A percentile compares a stretch with the other conserved stretches of the same genome.
These are phyloP conservation scores for Tinospora cordifolia DNA, from an alignment of 164 flowering plant genomes.

Conservation along the genomic window DNA sequence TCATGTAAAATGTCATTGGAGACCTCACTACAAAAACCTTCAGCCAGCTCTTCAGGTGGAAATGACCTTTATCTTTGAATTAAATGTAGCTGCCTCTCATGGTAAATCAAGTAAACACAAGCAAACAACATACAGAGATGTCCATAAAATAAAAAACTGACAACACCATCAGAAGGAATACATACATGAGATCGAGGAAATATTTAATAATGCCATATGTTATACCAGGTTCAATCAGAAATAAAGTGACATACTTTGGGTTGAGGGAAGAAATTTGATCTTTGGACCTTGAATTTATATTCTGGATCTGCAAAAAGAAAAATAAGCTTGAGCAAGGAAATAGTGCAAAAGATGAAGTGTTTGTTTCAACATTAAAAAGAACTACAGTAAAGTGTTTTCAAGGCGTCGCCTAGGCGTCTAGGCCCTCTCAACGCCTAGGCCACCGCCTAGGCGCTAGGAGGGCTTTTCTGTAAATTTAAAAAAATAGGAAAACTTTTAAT, in stretches of 20 bases:
- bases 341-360: neutral
- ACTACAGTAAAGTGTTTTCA: too few relatives aligned
- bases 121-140: neutral
- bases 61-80: neutral
- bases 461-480: too few relatives aligned
- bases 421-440: too few relatives aligned
- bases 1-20: neutral
- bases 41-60: neutral
- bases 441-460: too few relatives aligned
- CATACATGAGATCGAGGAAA: neutral
- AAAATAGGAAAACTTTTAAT: too few relatives aligned
- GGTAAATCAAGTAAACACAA: neutral
- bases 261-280: conserved; percentile 84
- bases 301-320: conserved; percentile 59
- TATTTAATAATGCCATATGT: neutral
- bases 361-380: neutral
- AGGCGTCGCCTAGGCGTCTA: too few relatives aligned
- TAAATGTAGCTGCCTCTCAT: neutral
- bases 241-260: conserved; percentile 61
- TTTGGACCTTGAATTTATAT: conserved; percentile 68
- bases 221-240: neutral
- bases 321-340: neutral
- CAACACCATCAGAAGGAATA: neutral
- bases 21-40: neutral
- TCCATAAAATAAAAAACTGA: too few relatives aligned